Conservation (phyloP, 768 basidiomycete species). For the Mycena haematopus region DNA sequence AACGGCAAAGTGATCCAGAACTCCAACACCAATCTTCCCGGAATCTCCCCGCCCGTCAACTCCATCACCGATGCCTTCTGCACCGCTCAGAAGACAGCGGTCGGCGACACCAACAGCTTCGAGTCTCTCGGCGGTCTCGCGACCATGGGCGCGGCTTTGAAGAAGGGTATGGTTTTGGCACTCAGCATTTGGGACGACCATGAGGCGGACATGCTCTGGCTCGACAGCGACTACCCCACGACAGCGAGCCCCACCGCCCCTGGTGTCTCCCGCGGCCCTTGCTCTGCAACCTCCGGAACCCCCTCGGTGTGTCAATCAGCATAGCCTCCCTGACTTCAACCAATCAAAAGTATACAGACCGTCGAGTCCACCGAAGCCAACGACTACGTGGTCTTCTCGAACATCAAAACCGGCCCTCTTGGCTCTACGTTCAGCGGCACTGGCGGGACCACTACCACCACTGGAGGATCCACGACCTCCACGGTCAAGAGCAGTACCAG, state of each 20-base stretch:
- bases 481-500: no score
- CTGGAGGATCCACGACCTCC: neutral
- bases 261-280: conserved; percentile 29
- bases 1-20: conserved; percentile 49
- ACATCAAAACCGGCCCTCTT: conserved; percentile 48
- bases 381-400: conserved; percentile 43
- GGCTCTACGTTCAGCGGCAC: conserved; percentile 40
- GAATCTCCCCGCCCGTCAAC: conserved; percentile 28
- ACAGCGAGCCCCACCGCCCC: conserved; percentile 29
- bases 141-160: conserved; percentile 42
- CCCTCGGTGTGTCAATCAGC: conserved; percentile 35
- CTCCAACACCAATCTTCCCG: conserved; percentile 25
- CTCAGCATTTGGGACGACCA: conserved; percentile 53
- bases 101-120: conserved; percentile 54
- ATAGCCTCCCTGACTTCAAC: neutral
- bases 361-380: conserved; percentile 38
- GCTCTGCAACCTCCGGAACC: conserved; percentile 37
- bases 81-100: conserved; percentile 47
- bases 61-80: conserved; percentile 50
- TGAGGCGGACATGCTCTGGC: conserved; percentile 39
- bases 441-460: neutral
- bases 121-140: conserved; percentile 47
- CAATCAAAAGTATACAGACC: neutral
- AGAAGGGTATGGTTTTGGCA: conserved; percentile 50
- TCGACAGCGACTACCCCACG: conserved; percentile 40